Evolutionary conservation across 495 filamentous ascomycete species (phyloP).

Genomic region (Aspergillus nidulans): DNA sequence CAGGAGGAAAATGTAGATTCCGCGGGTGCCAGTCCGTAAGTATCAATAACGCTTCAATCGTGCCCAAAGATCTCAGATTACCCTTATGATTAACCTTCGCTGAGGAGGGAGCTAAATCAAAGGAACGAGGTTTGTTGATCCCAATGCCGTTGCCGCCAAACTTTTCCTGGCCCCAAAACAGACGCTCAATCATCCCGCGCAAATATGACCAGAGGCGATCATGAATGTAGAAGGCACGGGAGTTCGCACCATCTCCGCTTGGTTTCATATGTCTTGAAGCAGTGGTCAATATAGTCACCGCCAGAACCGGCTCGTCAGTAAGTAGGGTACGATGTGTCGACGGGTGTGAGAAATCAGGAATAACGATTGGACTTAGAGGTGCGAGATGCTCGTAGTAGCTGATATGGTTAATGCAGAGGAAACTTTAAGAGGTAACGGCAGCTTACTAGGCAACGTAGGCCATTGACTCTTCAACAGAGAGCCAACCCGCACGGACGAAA

Average conservation of each 20-base stretch:
- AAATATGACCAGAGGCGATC: constrained; percentile 95
- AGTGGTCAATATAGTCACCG: constrained; percentile 85
- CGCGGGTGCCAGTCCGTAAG: constrained; percentile 96
- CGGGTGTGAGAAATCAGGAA: constrained; percentile 74
- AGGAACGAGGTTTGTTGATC: constrained; percentile 57
- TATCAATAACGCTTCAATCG: constrained; percentile 88
- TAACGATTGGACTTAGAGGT: constrained; percentile 85
- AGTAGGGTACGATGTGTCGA: constrained; percentile 71
- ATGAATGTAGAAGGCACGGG: constrained; percentile 85
- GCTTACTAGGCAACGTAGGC: constrained; percentile 85
- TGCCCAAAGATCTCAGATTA: constrained; percentile 81
- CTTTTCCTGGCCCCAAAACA: constrained; percentile 93
- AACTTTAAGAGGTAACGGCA: background rate
- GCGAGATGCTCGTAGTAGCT: constrained; percentile 88
- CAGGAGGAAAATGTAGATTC: constrained; percentile 90
- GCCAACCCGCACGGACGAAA: constrained; percentile 94
- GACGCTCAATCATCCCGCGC: constrained; percentile 86
- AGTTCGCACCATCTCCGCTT: constrained; percentile 72
- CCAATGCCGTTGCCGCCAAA: constrained; percentile 85
- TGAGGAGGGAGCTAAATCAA: constrained; percentile 60
- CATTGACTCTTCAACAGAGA: constrained; percentile 88
- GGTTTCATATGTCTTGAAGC: constrained; percentile 80
- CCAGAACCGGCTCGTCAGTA: constrained; percentile 85
- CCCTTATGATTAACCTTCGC: constrained; percentile 54
- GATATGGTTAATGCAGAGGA: constrained; percentile 11